Conservation (phyloP, 352 stramenopile genomes). For the Phytophthora cactorum region DNA sequence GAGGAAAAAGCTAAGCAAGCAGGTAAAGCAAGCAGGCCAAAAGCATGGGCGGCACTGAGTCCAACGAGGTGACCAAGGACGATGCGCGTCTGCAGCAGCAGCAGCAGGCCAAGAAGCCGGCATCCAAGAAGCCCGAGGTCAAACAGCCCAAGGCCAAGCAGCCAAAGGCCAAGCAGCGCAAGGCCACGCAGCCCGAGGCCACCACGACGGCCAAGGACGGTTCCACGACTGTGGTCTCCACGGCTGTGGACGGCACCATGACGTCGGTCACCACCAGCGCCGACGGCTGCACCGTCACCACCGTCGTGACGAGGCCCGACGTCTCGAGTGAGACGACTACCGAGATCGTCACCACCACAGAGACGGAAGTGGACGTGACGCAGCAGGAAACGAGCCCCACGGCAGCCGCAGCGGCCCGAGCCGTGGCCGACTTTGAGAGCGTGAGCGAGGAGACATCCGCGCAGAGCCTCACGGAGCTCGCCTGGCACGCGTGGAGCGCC, state of each 20-base stretch:
- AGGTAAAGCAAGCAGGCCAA: not conserved
- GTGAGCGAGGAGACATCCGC: constrained; percentile 36
- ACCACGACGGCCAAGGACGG: constrained; percentile 20
- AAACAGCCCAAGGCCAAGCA: constrained; percentile 16
- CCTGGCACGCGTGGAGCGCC: constrained; percentile 40
- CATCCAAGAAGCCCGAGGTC: constrained; percentile 16
- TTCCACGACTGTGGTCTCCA: constrained; percentile 24
- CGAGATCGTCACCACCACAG: constrained; percentile 31
- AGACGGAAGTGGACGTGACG: constrained; percentile 28
- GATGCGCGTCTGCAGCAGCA: constrained; percentile 31
- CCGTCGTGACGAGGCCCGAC: constrained; percentile 32
- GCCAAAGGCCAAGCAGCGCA: constrained; percentile 11
- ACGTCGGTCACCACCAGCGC: constrained; percentile 42
- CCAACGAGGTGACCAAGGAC: constrained; percentile 35
- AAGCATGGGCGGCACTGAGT: constrained; percentile 41
- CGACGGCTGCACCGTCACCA: constrained; percentile 32
- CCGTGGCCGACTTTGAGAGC: constrained; percentile 40
- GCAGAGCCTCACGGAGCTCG: constrained; percentile 32
- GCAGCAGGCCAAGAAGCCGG: constrained; percentile 16
- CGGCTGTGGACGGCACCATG: constrained; percentile 26
- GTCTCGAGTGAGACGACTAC: constrained; percentile 37
- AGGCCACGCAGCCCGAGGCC: constrained; percentile 3
- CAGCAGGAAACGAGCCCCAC: constrained; percentile 25
- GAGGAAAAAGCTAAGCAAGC: constrained; percentile 2
- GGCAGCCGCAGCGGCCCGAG: constrained; percentile 21